Evolutionary conservation across 805 yeast genomes (phyloP), one percentile per base, ranked within the genome.

Genomic region (Lipomyces starkeyi): DNA sequence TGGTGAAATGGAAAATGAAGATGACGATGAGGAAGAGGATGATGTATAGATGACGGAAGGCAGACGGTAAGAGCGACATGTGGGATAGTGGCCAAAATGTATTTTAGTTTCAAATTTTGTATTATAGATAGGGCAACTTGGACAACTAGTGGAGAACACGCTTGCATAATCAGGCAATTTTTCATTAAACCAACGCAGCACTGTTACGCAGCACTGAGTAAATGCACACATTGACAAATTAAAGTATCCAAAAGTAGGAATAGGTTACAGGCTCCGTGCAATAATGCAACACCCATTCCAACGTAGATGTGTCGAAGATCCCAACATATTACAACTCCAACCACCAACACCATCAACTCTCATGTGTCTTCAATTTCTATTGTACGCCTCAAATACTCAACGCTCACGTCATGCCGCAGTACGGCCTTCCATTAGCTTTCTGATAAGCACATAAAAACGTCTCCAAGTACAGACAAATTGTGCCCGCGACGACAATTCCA

Each of bases 401-500:
- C 49, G 3, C 32, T 74, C 68, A 83, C 54, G 79, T 77, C 77
- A 81, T 66, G 43, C 79, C 80, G 73, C 98, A 94, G 92, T 96
- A 93, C 3, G 89, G 90, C 70, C 97, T 82, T 0, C 93, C 97
- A 67, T 85, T 81, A 1, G 75, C 75, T 2, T 89, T 87, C 77
- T 94, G 99, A 71, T 84, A 86, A 2, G 79, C 75, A 76, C 99
- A 94, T 22, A 94, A 80, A 0, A 80, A 73, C 17, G 90, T 88
- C 74, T 94, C 98, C 9, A 93, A 78, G 83, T 87, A 83, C 80
- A 91, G 80, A 22, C 93, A 92, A 2, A 91, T 76, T 11, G 87
- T 74, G 0, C 97, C 97, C 2, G 98, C 96, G 0, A 90, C 27
- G 7, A 91, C 90, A 14, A 93, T 86, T 0, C 99, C 99, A 13